Percentiles rank a stretch among this genome's conserved stretches.
phyloP scores from a whole-genome alignment of 75 land plant genomes.

The Isoetes taiwanensis region DNA sequence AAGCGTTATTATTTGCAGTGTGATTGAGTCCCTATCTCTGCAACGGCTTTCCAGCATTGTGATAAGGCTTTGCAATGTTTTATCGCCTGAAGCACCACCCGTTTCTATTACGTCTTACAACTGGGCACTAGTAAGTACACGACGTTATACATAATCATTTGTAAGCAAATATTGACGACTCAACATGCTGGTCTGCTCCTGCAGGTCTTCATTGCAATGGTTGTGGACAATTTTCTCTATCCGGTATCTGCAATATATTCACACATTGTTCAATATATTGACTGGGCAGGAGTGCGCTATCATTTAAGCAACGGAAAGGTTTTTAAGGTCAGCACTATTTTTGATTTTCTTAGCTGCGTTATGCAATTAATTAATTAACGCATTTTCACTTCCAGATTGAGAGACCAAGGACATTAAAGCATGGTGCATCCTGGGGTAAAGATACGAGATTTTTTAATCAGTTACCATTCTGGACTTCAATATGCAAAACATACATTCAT shows the following conservation, averaged over 20 bases:
- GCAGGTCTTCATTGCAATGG: constrained; percentile 86
- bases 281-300: constrained; percentile 94
- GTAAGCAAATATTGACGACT: neutral
- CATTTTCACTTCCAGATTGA: too few relatives aligned
- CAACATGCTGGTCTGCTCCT: neutral
- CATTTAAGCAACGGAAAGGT: constrained; percentile 82
- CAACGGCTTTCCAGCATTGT: constrained; percentile 79
- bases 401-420: too few relatives aligned
- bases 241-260: constrained; percentile 83
- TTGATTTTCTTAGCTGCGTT: too few relatives aligned
- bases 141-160: neutral
- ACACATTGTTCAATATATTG: constrained; percentile 72
- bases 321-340: constrained; percentile 39
- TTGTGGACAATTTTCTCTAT: constrained; percentile 89
- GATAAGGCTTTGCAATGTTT: constrained; percentile 66
- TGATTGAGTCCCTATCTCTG: constrained; percentile 69
- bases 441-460: too few relatives aligned
- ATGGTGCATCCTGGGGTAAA: too few relatives aligned
- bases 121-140: constrained; percentile 65
- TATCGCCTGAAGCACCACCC: constrained; percentile 82
- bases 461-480: too few relatives aligned
- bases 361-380: too few relatives aligned
- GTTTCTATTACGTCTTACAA: constrained; percentile 72
- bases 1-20: constrained; percentile 40
- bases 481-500: too few relatives aligned